Conservation (phyloP, 352 stramenopile species). For the Phytophthora citrophthora region DNA sequence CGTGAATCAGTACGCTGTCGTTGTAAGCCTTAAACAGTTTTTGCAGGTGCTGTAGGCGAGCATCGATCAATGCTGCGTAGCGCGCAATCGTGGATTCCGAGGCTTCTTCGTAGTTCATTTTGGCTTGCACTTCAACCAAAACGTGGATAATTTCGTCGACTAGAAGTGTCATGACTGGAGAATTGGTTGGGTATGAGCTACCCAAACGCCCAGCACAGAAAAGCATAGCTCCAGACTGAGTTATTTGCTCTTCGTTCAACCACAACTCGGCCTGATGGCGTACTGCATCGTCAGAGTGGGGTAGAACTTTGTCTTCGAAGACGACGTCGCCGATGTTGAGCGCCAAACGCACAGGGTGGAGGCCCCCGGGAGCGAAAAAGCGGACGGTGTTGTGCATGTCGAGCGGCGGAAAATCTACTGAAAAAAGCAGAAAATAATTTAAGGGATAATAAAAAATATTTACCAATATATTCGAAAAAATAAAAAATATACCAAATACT, state of each 20-base stretch:
- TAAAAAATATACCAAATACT: too few relatives aligned
- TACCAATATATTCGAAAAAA: too few relatives aligned
- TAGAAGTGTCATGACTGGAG: constrained; percentile 39
- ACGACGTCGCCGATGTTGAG: constrained; percentile 47
- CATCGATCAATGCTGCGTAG: constrained; percentile 36
- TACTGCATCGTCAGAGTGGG: constrained; percentile 30
- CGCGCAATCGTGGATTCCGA: constrained; percentile 19
- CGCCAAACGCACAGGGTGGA: constrained; percentile 51
- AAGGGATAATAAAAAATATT: neutral
- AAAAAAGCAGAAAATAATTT: neutral
- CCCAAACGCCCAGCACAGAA: constrained; percentile 63
- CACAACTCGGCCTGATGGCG: constrained; percentile 34
- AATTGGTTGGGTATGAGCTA: constrained; percentile 51
- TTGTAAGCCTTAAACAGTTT: constrained; percentile 8
- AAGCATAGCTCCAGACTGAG: constrained; percentile 60
- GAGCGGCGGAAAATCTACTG: constrained; percentile 1
- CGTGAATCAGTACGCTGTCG: constrained; percentile 28
- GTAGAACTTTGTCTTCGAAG: constrained; percentile 45
- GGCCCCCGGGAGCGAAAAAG: constrained; percentile 4
- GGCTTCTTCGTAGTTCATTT: constrained; percentile 18
- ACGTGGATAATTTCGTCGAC: constrained; percentile 66
- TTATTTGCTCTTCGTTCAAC: constrained; percentile 50
- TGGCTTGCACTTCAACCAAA: constrained; percentile 35
- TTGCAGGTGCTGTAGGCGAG: constrained; percentile 29
- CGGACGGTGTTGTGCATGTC: constrained; percentile 14